Base-by-base conservation (phyloP, 208 protist species). In the Acanthamoeba quina region DNA sequence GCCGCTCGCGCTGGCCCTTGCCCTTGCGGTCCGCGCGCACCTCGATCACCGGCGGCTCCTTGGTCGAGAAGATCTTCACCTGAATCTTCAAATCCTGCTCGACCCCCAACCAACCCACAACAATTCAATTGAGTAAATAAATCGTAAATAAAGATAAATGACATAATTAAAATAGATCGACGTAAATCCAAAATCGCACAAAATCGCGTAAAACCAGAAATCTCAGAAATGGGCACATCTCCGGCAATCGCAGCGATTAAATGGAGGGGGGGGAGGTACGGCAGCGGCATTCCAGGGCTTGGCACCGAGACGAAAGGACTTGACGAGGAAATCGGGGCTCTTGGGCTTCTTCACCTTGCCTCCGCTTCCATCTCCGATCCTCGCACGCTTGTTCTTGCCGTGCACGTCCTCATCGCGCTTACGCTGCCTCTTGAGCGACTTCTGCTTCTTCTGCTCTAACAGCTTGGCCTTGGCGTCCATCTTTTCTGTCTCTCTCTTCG, bases 21-120 rank as follows among this genome's bases (percentile, higher is more conserved):
- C 41, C 9, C 41, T 83, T 83, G 74, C 74, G 74, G 56, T 83
- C 74, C 5, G n/a, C 44, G 5, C 74, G 21, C 41, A 83, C 47
- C 44, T 83, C 74, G 24, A 83, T 21, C 34, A 83, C 74, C 19
- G 74, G 74, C 41, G 74, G 74, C 74, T 83, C 74, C 44, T 83
- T 83, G 19, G 17, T 83, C 34, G 74, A 83, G 74, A 83, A 83
- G 74, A 83, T 49, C 74, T 83, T 83, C 17, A 83, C 74, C 41
- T 83, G 74, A 5, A 83, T 21, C 74, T 83, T 83, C 41, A 17
- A 5, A 56, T 56, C 74, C 74, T 83, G 74, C 49, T 83, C 19
- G 5, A 9, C 5, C 66, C 7, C 5, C 7, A 74, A 31, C 34
- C 66, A 68, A 68, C n/a, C 15, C 10, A 6, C 15, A 7, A 24